Evolutionary conservation across 306 rosid genomes (phyloP).

Genomic region (Castanea crenata): DNA sequence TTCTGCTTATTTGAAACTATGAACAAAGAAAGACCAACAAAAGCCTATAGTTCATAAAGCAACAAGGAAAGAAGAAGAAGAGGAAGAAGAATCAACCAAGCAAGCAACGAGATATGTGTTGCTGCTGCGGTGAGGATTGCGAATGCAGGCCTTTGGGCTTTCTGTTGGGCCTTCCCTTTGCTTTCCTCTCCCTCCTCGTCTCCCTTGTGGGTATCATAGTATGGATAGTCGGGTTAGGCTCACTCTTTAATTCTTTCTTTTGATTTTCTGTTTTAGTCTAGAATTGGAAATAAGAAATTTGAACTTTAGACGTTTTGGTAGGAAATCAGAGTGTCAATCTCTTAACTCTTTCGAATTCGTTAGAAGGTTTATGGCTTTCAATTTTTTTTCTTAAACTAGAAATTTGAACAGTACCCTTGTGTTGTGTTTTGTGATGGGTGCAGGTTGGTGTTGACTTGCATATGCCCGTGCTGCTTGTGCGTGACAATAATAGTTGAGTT

Average conservation of each 20-base stretch:
- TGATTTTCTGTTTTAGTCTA: too few species aligned
- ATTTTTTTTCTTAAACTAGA: not conserved
- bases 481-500: conserved; percentile 74
- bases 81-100: not conserved
- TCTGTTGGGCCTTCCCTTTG: conserved; percentile 69
- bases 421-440: conserved; percentile 1
- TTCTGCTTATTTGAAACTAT: conserved; percentile 4
- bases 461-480: conserved; percentile 90
- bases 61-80: not conserved
- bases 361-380: not conserved
- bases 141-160: conserved; percentile 74
- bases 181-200: conserved; percentile 61
- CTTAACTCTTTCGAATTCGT: too few species aligned
- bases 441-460: conserved; percentile 66
- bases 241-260: not conserved
- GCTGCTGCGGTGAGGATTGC: conserved; percentile 64
- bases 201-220: conserved; percentile 57
- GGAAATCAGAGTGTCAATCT: too few species aligned
- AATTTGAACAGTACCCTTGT: not conserved
- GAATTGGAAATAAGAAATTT: too few species aligned
- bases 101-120: conserved; percentile 23
- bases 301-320: too few species aligned
- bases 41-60: not conserved
- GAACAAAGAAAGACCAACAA: not conserved
- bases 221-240: conserved; percentile 73